Base-by-base conservation (phyloP, 441 rosid species). In the Hura crepitans region DNA sequence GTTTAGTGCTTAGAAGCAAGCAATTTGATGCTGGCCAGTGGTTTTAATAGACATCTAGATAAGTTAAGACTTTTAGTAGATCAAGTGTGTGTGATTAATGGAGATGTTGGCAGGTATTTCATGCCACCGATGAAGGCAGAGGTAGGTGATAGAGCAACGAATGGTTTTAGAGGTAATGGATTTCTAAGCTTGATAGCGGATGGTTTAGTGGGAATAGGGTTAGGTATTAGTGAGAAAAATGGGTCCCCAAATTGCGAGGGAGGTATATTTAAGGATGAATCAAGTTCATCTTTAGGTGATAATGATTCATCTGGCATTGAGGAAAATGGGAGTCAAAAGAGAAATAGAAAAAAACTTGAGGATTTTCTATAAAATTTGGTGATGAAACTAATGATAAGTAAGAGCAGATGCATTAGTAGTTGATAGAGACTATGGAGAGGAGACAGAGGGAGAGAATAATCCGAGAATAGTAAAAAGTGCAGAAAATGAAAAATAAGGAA, bases 361-460 rank as follows among this genome's bases (percentile, higher is more conserved):
- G 49, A 59, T 49, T 84, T 83, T 65, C 51, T 93, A 79, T 89
- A 83, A 68, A 74, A 71, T 65, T 61, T 88, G 83, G 87, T 84
- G 61, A 71, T 61, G 76, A 78, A 72, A 70, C 80, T 93, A 79
- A 82, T 91, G 89, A 85, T 54, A 83, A 82, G 81, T 96, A 93
- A 71, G 97, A 91, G 76, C 81, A 80, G 80, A 83, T 93, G 89
- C 85, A 88, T 62, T 73, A 71, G 76, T 82, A 89, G 82, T 80
- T 93, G 77, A 79, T 89, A 45, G 89, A 83, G 72, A 78, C 74
- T 75, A 74, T 93, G 61, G 96, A 90, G 80, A 85, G 75, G 81
- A 87, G 77, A 76, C 93, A 91, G 71, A 72, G 31, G 61, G 93
- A 91, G 79, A 80, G 90, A 57, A 66, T 84, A 25, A 57, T 60